Percentiles rank a stretch among this genome's conserved stretches.
Evolutionary conservation across 176 grass and related monocot genomes (phyloP).

Genomic region (Triticum dicoccoides): DNA sequence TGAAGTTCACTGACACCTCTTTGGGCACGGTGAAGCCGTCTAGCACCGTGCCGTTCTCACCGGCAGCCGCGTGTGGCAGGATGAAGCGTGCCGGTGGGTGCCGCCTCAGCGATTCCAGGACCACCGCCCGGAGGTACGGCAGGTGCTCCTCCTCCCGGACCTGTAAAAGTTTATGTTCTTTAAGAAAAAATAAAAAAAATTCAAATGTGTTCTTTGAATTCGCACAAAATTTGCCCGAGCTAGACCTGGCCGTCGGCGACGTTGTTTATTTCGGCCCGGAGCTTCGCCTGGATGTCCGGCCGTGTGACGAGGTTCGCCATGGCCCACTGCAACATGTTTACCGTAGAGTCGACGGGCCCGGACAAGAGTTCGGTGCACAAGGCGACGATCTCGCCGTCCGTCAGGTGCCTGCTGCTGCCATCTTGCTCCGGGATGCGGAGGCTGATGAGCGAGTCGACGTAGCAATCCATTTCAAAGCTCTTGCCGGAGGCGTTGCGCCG

Average conservation of each 20-base stretch:
- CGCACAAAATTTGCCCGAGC: no score
- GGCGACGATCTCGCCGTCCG: background rate
- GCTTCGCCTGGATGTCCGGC: background rate
- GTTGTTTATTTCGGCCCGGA: background rate
- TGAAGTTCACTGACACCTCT: background rate
- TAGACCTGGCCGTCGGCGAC: background rate
- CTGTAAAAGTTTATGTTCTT: no score
- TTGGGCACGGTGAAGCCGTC: background rate
- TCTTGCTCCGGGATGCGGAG: slow-evolving; percentile 29
- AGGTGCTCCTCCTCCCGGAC: background rate
- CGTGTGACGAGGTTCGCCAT: background rate
- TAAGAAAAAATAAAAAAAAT: no score
- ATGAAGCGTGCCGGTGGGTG: background rate
- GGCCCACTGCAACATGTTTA: background rate
- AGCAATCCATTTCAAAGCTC: background rate
- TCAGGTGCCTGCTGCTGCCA: background rate
- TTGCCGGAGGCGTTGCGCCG: background rate
- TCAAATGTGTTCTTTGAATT: no score
- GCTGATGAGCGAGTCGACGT: slow-evolving; percentile 40
- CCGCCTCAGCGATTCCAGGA: background rate
- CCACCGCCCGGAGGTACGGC: background rate
- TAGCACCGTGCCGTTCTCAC: background rate
- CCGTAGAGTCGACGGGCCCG: background rate
- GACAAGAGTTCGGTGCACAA: background rate
- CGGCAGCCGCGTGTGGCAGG: background rate